Conservation (phyloP, 345 rosid genomes). For the Luvunga scandens region DNA sequence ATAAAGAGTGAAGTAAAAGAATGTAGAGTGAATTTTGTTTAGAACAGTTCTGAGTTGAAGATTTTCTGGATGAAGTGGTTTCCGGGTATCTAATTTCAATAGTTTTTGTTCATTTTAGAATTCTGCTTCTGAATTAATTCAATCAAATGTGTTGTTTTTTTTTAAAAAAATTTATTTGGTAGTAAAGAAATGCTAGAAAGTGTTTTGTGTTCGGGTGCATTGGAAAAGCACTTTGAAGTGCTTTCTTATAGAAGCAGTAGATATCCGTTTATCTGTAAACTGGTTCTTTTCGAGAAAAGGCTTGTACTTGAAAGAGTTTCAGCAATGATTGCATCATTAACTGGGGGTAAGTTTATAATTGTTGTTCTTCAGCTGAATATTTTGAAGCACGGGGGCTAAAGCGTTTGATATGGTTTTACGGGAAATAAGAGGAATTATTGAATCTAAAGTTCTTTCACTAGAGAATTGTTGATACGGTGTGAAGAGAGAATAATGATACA, state of each 20-base stretch:
- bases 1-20: background rate
- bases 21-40: background rate
- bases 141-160: background rate
- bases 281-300: background rate
- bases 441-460: background rate
- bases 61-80: background rate
- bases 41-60: background rate
- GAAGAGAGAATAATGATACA: background rate
- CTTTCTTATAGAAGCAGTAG: background rate
- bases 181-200: background rate
- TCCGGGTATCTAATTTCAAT: background rate
- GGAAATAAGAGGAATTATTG: background rate
- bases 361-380: too few relatives aligned
- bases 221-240: background rate
- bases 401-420: background rate
- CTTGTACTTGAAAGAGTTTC: background rate
- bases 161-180: background rate
- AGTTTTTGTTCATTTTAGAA: background rate
- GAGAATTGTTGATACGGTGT: background rate
- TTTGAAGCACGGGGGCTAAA: too few relatives aligned
- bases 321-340: background rate
- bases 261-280: background rate
- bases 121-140: background rate
- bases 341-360: too few relatives aligned
- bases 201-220: background rate